phyloP scores from a whole-genome alignment of 495 filamentous ascomycete species.

The Aspergillus ostianus region DNA sequence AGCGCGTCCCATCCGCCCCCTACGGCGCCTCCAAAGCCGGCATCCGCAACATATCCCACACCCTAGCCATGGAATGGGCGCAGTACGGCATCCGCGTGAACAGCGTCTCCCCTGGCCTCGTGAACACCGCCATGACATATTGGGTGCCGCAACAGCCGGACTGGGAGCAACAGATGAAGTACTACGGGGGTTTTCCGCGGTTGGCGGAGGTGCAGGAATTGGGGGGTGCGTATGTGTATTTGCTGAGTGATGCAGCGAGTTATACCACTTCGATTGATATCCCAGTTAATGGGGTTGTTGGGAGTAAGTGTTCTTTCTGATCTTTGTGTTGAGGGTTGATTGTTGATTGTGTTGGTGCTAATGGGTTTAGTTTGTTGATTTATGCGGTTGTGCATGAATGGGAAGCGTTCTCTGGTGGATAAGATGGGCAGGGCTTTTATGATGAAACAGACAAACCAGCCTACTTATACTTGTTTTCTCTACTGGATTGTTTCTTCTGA shows the following conservation, averaged over 20 bases:
- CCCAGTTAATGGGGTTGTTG: conserved; percentile 36
- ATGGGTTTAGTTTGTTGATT: too few relatives aligned
- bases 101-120: conserved; percentile 38
- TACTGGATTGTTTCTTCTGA: too few relatives aligned
- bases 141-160: conserved; percentile 39
- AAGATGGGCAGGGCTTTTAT: too few relatives aligned
- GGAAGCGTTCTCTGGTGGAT: too few relatives aligned
- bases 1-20: conserved; percentile 35
- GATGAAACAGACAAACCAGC: too few relatives aligned
- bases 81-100: conserved; percentile 46
- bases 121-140: conserved; percentile 42
- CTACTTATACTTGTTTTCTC: too few relatives aligned
- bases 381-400: too few relatives aligned
- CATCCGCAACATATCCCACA: conserved; percentile 38
- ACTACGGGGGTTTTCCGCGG: conserved; percentile 44
- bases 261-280: conserved; percentile 45
- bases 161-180: conserved; percentile 42
- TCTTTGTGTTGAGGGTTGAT: too few relatives aligned
- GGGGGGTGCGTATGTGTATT: conserved; percentile 43
- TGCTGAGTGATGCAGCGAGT: conserved; percentile 39
- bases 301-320: conserved; percentile 24
- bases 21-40: conserved; percentile 34
- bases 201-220: conserved; percentile 40
- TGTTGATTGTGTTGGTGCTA: too few relatives aligned
- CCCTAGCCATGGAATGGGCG: conserved; percentile 49